Evolutionary conservation across 306 rosid genomes (phyloP).

Genomic region (Castanea crenata): DNA sequence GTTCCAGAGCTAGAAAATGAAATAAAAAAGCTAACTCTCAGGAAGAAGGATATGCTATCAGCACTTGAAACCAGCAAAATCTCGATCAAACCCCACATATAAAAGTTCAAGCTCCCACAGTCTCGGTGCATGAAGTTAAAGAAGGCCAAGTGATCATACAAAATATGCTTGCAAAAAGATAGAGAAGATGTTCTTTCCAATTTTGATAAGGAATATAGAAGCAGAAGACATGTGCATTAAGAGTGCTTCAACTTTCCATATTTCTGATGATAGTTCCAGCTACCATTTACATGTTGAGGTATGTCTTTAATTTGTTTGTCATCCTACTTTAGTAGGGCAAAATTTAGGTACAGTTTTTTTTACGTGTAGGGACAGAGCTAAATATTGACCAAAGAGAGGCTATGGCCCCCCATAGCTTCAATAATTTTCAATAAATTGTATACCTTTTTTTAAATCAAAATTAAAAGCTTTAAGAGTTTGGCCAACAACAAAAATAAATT

Average conservation of each 20-base stretch:
- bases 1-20: constrained; percentile 28
- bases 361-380: too few species aligned
- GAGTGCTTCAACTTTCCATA: neutral
- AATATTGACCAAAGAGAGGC: too few species aligned
- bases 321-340: too few species aligned
- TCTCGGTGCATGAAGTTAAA: neutral
- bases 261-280: neutral
- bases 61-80: neutral
- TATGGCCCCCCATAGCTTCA: too few species aligned
- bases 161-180: constrained; percentile 12
- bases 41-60: constrained; percentile 10
- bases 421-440: too few species aligned
- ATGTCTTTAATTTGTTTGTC: neutral
- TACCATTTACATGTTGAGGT: neutral
- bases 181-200: constrained; percentile 3
- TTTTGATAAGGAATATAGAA: constrained; percentile 9
- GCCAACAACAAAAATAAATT: too few species aligned
- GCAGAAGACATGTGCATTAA: neutral
- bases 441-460: too few species aligned
- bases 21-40: constrained; percentile 10
- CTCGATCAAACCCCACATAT: neutral
- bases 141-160: constrained; percentile 17
- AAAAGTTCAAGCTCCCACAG: neutral
- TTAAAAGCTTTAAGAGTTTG: too few species aligned
- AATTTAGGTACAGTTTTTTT: too few species aligned